Conservation (phyloP, 1,139 yeast species). For the Debaryomycetaceae sp. region DNA sequence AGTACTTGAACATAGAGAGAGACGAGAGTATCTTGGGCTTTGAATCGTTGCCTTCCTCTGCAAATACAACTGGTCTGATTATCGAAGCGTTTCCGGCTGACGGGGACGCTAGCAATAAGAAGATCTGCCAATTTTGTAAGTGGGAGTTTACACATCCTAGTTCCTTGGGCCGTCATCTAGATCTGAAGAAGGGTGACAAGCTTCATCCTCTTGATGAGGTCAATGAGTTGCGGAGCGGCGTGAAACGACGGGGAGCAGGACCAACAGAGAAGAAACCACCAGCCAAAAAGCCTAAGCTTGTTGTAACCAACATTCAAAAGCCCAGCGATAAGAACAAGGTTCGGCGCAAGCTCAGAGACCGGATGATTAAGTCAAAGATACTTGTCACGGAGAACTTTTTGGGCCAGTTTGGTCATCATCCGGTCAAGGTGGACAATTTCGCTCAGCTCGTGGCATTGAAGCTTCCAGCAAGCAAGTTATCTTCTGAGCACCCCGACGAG, state of each 20-base stretch:
- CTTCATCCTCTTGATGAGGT: conserved; percentile 16
- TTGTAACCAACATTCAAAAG: conserved; percentile 9
- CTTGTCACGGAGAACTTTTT: conserved; percentile 13
- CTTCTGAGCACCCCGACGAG: conserved; percentile 8
- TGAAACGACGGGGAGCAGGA: conserved; percentile 8
- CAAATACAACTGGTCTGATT: background rate
- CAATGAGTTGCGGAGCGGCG: conserved; percentile 9
- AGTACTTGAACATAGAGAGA: conserved; percentile 4
- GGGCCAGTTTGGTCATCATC: conserved; percentile 11
- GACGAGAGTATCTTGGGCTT: conserved; percentile 2
- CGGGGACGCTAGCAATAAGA: background rate
- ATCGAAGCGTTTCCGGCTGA: background rate
- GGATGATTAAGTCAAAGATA: conserved; percentile 17
- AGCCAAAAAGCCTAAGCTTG: background rate
- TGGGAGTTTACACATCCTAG: conserved; percentile 16
- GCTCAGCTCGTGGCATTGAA: conserved; percentile 12
- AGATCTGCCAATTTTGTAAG: conserved; percentile 14
- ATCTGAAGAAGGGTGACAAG: conserved; percentile 17
- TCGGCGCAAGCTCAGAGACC: conserved; percentile 17
- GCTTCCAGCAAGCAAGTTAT: conserved; percentile 16
- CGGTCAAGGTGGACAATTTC: conserved; percentile 7
- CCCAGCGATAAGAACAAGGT: conserved; percentile 15
- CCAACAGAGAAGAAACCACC: conserved; percentile 1
- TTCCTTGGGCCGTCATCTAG: conserved; percentile 17
- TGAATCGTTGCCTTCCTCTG: background rate